Percentiles rank a stretch among this genome's conserved stretches.
Conservation (phyloP, 345 rosid genomes). For the Eucalyptus marginata region DNA sequence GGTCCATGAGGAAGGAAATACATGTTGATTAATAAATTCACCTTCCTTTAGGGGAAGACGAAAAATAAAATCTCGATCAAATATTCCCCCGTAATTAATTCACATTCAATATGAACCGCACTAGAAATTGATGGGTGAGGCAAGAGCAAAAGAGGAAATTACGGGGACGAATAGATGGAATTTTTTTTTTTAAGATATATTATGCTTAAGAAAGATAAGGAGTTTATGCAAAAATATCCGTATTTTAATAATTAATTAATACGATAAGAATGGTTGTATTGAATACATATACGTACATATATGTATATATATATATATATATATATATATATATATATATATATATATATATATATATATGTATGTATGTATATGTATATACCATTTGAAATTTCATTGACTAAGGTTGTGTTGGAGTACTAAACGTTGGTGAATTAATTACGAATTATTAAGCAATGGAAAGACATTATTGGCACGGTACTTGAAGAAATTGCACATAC, state of each 20-base stretch:
- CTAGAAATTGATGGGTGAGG: neutral
- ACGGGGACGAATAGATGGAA: neutral
- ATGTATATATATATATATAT: too few species aligned
- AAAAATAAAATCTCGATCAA: too few species aligned
- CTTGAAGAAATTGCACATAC: neutral
- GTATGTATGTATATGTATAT: neutral
- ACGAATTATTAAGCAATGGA: too few species aligned
- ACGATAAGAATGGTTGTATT: too few species aligned
- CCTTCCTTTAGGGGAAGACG: neutral
- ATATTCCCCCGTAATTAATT: too few species aligned
- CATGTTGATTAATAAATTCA: neutral
- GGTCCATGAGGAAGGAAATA: neutral
- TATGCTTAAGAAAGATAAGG: neutral
- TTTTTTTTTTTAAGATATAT: too few species aligned
- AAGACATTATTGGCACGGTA: neutral
- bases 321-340: too few species aligned
- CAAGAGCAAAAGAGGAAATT: neutral
- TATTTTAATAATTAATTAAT: too few species aligned
- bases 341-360: too few species aligned
- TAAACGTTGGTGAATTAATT: neutral
- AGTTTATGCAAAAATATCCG: neutral
- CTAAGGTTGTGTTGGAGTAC: neutral
- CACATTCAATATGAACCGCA: neutral
- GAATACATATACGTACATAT: neutral
- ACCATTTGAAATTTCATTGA: neutral